These are phyloP conservation scores for Stellera chamaejasme DNA, from an alignment of 345 rosid species.

Conservation along the genomic window DNA sequence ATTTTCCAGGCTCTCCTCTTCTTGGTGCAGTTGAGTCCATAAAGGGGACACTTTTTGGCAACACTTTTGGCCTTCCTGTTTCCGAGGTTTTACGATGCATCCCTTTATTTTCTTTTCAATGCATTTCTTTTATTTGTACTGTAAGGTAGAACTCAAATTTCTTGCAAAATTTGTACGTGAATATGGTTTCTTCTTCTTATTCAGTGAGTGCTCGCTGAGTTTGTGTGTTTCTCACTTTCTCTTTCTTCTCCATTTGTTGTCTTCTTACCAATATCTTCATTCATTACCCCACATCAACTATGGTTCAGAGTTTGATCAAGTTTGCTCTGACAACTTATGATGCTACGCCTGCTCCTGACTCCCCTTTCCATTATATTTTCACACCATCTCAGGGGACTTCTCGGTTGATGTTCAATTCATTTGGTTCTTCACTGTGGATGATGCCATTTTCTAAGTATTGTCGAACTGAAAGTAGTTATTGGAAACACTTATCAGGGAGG, in stretches of 20 bases:
- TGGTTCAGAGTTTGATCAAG: background rate
- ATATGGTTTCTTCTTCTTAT: no score
- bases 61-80: conserved; percentile 87
- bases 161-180: background rate
- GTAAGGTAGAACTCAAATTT: conserved; percentile 4
- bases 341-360: conserved; percentile 20
- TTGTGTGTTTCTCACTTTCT: no score
- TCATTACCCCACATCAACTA: no score
- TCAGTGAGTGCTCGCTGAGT: no score
- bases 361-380: conserved; percentile 27
- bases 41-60: conserved; percentile 76
- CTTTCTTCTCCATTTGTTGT: no score
- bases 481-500: conserved; percentile 64
- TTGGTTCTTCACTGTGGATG: conserved; percentile 88
- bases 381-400: conserved; percentile 97
- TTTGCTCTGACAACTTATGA: no score
- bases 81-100: conserved; percentile 55
- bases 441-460: conserved; percentile 89
- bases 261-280: no score
- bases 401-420: conserved; percentile 80
- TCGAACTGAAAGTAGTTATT: conserved; percentile 52
- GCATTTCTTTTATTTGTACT: background rate
- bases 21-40: conserved; percentile 84
- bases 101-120: no score
- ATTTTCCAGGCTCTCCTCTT: conserved; percentile 77